Base-by-base conservation (phyloP, 257 asterid species). In the Lantana camara region DNA sequence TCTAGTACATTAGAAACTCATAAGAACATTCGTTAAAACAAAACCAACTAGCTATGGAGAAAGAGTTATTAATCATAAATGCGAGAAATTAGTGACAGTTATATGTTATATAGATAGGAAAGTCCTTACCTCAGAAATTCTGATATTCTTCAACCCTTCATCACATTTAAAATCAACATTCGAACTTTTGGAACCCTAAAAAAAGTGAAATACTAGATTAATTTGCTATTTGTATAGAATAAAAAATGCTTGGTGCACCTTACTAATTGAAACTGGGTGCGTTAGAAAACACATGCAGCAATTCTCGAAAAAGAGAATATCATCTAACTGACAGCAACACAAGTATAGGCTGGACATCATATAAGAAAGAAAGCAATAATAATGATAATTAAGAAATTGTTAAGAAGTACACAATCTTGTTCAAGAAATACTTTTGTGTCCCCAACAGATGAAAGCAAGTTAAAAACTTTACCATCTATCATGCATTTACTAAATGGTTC, bases 91-190 rank as follows among this genome's bases (percentile, higher is more conserved):
- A 17, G 44, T 20, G 19, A 40, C 71, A 50, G 45, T 15, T 29
- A 27, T 5, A 37, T 59, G 62, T 63, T 41, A 64, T 34, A 49
- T 48, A 65, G 66, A 57, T 13, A 60, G 27, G 23, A 64, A 54
- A 49, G 65, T 49, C 53, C 79, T 78, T 69, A 85, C 98, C 94
- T 90, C 99, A 29, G 87, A 80, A 50, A 93, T 66, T 75, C 78
- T 80, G 61, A 93, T 77, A 70, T 81, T 82, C 79, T 82, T 81
- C 49, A 61, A 72, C 56, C 90, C 91, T 65, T 80, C 87, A 50
- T 76, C 83, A 65, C 85, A 66, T 77, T 88, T 86, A 73, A 88
- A 90, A 73, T 81, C 92, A 51, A 90, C 67, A 35, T 74, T 78
- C 75, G 83, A 83, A 74, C 70, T 78, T 70, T 71, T 77, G 45